Evolutionary conservation across 257 asterid species (phyloP), one percentile per base, ranked within the genome.

Genomic region (Ilex asprella): DNA sequence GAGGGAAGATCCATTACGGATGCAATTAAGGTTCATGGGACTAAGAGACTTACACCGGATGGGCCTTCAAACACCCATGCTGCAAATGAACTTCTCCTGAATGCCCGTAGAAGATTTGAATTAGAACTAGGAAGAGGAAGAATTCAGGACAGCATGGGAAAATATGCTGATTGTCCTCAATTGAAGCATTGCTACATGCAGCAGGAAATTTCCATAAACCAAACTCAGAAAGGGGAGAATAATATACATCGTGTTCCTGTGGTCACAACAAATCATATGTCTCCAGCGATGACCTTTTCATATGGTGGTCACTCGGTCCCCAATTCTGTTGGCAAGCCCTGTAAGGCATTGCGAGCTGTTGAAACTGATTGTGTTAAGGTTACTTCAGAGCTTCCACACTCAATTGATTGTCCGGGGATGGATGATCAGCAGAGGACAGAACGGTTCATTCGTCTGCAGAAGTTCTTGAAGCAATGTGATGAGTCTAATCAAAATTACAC

Each of bases 61-160:
- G 77, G 77, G 59, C 95, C 94, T 68, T 72, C 81, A 51, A 81
- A 68, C 66, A 74, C 93, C 39, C 84, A 65, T 70, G 91, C 81
- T 54, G 66, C 81, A 60, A 87, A 82, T 61, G 97, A 89, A 65
- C 89, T 85, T 67, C 80, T 93, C 56, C 74, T 89, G 85, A 89
- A 89, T 35, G 96, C 84, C 0, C 91, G 95, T 13, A 77, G 96
- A 81, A 85, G 99, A 65, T 78, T 93, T 72, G 99, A 89, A 16
- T 76, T 87, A 64, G 99, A 93, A 68, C 89, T 93, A 30, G 97
- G 96, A 16, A 76, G 70, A 61, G 96, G 95, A 68, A 85, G 81
- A 71, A 73, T 74, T 55, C 94, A 81, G 65, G 82, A 60, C 62
- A 68, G 70, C 53, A 76, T 81, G 14, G 95, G 81, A 55, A 86